Conservation (phyloP, 2,329 filamentous ascomycete species). For the Didymella pomorum region DNA sequence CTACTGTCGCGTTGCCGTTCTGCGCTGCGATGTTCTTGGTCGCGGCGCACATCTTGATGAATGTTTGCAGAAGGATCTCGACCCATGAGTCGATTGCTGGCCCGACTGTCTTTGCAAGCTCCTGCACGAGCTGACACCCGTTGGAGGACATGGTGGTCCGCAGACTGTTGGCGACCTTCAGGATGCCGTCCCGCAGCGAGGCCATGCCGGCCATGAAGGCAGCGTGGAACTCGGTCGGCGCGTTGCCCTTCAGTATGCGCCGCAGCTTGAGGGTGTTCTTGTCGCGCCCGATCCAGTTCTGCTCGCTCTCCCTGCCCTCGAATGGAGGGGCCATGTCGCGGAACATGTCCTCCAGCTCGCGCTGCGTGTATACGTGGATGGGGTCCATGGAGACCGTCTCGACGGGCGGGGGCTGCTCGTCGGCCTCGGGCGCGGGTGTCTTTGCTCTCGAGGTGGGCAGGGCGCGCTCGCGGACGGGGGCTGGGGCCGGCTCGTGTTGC, state of each 20-base stretch:
- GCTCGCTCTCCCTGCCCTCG: conserved; percentile 87
- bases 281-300: conserved; percentile 90
- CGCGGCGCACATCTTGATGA: conserved; percentile 86
- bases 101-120: conserved; percentile 78
- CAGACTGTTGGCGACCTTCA: conserved; percentile 83
- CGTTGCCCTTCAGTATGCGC: conserved; percentile 83
- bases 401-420: conserved; percentile 68
- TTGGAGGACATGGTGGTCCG: conserved; percentile 91
- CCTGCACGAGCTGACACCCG: conserved; percentile 83
- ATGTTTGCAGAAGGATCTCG: conserved; percentile 85
- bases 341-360: conserved; percentile 88
- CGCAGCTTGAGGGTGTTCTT: conserved; percentile 80
- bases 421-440: conserved; percentile 52
- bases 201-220: conserved; percentile 76
- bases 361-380: conserved; percentile 80
- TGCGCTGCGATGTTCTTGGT: conserved; percentile 94
- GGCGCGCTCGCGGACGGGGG: conserved; percentile 35
- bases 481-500: conserved; percentile 14
- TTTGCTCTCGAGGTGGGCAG: conserved; percentile 45
- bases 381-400: conserved; percentile 78
- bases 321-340: conserved; percentile 82
- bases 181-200: conserved; percentile 80
- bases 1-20: conserved; percentile 81
- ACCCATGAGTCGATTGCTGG: conserved; percentile 85
- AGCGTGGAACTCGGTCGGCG: conserved; percentile 75